Conservation (phyloP, 2,329 filamentous ascomycete genomes). For the Alternaria dauci region DNA sequence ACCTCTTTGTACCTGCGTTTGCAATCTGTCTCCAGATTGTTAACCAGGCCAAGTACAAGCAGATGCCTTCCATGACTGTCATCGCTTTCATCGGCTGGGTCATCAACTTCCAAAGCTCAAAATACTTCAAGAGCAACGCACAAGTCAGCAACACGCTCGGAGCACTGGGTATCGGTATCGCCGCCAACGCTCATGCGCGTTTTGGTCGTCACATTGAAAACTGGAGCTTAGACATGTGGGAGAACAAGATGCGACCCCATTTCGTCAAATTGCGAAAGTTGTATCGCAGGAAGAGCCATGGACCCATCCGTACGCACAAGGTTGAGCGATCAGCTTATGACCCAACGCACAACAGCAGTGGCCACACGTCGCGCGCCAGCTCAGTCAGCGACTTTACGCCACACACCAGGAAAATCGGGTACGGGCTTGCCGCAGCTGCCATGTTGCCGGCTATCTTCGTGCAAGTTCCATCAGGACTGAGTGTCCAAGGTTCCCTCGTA, state of each 20-base stretch:
- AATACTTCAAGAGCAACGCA: slow-evolving; percentile 72
- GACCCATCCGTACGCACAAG: slow-evolving; percentile 23
- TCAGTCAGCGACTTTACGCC: slow-evolving; percentile 41
- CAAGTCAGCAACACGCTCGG: slow-evolving; percentile 82
- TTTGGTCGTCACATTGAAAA: slow-evolving; percentile 68
- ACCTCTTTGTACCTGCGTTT: slow-evolving; percentile 78
- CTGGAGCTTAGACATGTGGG: slow-evolving; percentile 63
- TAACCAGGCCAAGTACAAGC: slow-evolving; percentile 82
- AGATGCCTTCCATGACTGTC: slow-evolving; percentile 76
- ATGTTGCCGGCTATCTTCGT: slow-evolving; percentile 88
- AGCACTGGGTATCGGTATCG: slow-evolving; percentile 76
- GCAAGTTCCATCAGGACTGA: slow-evolving; percentile 67
- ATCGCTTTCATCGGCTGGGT: slow-evolving; percentile 78
- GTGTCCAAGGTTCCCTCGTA: slow-evolving; percentile 65
- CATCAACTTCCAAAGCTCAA: slow-evolving; percentile 76
- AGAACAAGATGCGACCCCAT: slow-evolving; percentile 57
- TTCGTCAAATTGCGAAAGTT: slow-evolving; percentile 40
- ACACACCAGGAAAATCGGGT: slow-evolving; percentile 59
- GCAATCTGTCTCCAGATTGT: slow-evolving; percentile 77
- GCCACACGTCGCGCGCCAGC: slow-evolving; percentile 30
- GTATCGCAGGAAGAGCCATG: slow-evolving; percentile 32
- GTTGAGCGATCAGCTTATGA: slow-evolving; percentile 33
- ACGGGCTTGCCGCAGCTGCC: slow-evolving; percentile 82
- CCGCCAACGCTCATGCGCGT: slow-evolving; percentile 81
- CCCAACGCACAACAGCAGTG: slow-evolving; percentile 26